phyloP scores from a whole-genome alignment of 257 asterid species.

The Lithospermum erythrorhizon region DNA sequence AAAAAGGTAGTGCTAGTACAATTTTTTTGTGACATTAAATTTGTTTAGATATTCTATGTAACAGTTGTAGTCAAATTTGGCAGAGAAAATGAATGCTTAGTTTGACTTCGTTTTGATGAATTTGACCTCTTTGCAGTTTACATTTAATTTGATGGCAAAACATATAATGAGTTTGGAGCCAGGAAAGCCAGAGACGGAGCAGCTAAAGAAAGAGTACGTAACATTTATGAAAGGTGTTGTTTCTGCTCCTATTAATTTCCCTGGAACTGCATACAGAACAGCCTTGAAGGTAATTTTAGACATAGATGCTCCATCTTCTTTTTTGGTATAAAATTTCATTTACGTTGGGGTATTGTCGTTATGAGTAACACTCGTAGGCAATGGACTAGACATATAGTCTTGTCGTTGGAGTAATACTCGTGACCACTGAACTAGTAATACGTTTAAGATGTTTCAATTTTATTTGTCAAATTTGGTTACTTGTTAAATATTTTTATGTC shows the following conservation, averaged over 20 bases:
- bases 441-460: too few relatives aligned
- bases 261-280: slow-evolving; percentile 85
- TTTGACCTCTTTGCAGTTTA: slow-evolving; percentile 35
- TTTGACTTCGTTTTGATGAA: not conserved
- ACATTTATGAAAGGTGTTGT: slow-evolving; percentile 96
- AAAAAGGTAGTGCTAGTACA: slow-evolving; percentile 35
- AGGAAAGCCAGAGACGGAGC: slow-evolving; percentile 64
- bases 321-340: too few relatives aligned
- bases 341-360: too few relatives aligned
- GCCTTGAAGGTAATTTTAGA: slow-evolving; percentile 46
- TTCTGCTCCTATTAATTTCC: slow-evolving; percentile 85
- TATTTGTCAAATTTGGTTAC: too few relatives aligned
- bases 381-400: too few relatives aligned
- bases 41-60: not conserved
- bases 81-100: not conserved
- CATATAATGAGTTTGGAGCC: slow-evolving; percentile 87
- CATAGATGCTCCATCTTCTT: not conserved
- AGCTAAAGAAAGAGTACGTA: slow-evolving; percentile 65
- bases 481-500: not conserved
- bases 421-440: too few relatives aligned
- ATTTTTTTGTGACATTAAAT: not conserved
- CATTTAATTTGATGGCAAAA: slow-evolving; percentile 85
- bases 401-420: too few relatives aligned
- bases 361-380: too few relatives aligned
- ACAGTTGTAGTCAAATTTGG: not conserved